A percentile compares a stretch with the other conserved stretches of the same genome.
phyloP scores from a whole-genome alignment of 768 basidiomycete genomes.

The Tylopilus sp. region DNA sequence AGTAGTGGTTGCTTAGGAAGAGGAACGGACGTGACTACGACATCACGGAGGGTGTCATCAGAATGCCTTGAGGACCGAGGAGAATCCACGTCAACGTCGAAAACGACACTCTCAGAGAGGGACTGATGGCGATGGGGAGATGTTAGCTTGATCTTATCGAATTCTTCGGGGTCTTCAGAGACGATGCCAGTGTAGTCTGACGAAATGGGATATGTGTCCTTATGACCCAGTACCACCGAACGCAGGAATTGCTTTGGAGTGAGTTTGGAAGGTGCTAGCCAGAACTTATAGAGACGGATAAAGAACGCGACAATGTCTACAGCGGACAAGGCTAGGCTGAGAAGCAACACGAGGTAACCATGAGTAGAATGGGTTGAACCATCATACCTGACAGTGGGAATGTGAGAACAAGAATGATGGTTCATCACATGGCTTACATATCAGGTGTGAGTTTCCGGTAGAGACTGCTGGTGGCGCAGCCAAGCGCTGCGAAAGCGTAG shows the following conservation, averaged over 20 bases:
- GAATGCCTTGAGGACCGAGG: slow-evolving; percentile 43
- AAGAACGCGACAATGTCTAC: slow-evolving; percentile 53
- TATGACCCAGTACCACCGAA: slow-evolving; percentile 51
- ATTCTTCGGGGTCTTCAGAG: slow-evolving; percentile 52
- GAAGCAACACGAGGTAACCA: slow-evolving; percentile 54
- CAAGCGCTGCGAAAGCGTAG: slow-evolving; percentile 57
- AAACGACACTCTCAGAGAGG: slow-evolving; percentile 52
- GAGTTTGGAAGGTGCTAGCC: slow-evolving; percentile 42
- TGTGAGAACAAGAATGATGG: slow-evolving; percentile 13
- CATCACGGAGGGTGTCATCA: slow-evolving; percentile 54
- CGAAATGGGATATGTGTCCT: slow-evolving; percentile 24
- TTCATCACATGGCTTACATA: slow-evolving; percentile 52
- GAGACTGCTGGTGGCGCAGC: slow-evolving; percentile 61
- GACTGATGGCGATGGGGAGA: slow-evolving; percentile 36
- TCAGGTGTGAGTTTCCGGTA: slow-evolving; percentile 81
- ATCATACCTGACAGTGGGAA: slow-evolving; percentile 55
- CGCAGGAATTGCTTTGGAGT: slow-evolving; percentile 53
- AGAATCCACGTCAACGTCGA: slow-evolving; percentile 44
- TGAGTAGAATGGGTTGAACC: slow-evolving; percentile 59
- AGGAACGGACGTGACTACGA: slow-evolving; percentile 20
- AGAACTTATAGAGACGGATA: slow-evolving; percentile 49
- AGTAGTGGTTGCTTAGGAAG: slow-evolving; percentile 27
- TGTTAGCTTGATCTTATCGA: slow-evolving; percentile 42
- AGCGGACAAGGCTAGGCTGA: slow-evolving; percentile 44
- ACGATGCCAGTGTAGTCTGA: slow-evolving; percentile 60